Evolutionary conservation across 1,284 basidiomycete species (phyloP).

Genomic region (Marasmius oreades): DNA sequence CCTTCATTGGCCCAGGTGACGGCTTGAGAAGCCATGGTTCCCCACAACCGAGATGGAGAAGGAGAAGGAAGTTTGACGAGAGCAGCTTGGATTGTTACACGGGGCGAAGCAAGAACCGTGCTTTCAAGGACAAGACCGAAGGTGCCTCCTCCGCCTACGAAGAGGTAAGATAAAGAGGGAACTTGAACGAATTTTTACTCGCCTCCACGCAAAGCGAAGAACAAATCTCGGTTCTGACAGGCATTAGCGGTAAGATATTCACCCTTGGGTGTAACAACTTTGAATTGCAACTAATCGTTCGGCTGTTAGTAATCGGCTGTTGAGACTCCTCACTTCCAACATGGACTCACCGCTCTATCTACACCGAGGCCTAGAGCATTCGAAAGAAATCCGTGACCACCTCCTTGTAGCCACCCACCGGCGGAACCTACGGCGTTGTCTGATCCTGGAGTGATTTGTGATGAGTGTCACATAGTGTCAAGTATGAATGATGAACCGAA

Average conservation of each 20-base stretch:
- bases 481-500: background rate
- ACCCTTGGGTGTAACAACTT: conserved; percentile 40
- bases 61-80: conserved; percentile 16
- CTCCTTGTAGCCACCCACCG: conserved; percentile 36
- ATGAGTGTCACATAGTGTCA: background rate
- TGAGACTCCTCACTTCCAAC: background rate
- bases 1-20: conserved; percentile 31
- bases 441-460: conserved; percentile 32
- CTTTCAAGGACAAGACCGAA: conserved; percentile 25
- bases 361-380: conserved; percentile 34
- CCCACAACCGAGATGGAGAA: conserved; percentile 16
- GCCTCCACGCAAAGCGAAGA: conserved; percentile 43
- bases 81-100: conserved; percentile 17
- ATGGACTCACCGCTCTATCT: conserved; percentile 35
- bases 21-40: conserved; percentile 25
- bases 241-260: conserved; percentile 31
- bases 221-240: conserved; percentile 39
- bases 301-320: background rate
- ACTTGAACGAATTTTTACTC: background rate
- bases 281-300: conserved; percentile 32
- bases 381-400: conserved; percentile 42
- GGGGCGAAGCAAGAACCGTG: conserved; percentile 19
- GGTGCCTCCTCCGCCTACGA: conserved; percentile 22
- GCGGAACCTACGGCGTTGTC: conserved; percentile 26
- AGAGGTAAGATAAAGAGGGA: background rate